Conservation (phyloP, 1,139 yeast genomes). For the Magnusiomyces fungicola region DNA sequence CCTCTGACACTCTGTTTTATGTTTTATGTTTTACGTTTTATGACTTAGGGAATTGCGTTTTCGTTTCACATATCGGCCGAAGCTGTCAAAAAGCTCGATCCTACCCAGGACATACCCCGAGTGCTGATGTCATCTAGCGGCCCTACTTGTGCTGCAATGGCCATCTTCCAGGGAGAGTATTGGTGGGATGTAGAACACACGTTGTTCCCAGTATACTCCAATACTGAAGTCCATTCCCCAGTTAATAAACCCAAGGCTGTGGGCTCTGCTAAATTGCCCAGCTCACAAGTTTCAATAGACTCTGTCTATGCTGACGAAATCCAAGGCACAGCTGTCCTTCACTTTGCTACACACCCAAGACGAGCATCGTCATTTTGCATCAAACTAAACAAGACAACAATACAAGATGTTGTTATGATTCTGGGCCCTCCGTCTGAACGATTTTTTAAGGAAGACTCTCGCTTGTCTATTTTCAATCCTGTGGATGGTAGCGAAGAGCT, state of each 20-base stretch:
- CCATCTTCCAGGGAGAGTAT: slow-evolving; percentile 26
- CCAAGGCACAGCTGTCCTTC: slow-evolving; percentile 12
- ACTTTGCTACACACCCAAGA: slow-evolving; percentile 20
- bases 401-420: slow-evolving; percentile 28
- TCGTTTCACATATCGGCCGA: slow-evolving; percentile 20
- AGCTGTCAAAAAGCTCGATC: slow-evolving; percentile 5
- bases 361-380: slow-evolving; percentile 14
- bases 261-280: too few species aligned
- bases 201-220: slow-evolving; percentile 8
- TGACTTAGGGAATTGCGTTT: slow-evolving; percentile 32
- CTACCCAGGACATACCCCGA: slow-evolving; percentile 15
- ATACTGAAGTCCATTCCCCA: not conserved
- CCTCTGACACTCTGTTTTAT: too few species aligned
- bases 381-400: slow-evolving; percentile 20
- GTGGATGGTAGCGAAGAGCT: slow-evolving; percentile 16
- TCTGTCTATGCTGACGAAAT: slow-evolving; percentile 15
- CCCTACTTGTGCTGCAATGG: slow-evolving; percentile 24
- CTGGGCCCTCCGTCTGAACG: slow-evolving; percentile 32
- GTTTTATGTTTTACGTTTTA: too few species aligned
- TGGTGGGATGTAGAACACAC: slow-evolving; percentile 24
- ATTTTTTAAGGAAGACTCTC: slow-evolving; percentile 27
- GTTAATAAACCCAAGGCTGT: not conserved
- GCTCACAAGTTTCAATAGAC: too few species aligned
- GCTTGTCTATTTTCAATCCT: slow-evolving; percentile 27
- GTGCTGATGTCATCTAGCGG: slow-evolving; percentile 18